A percentile compares a stretch with the other conserved stretches of the same genome.
Evolutionary conservation across 78 protist species (phyloP).

Genomic region (Dictyostelium purpureum): DNA sequence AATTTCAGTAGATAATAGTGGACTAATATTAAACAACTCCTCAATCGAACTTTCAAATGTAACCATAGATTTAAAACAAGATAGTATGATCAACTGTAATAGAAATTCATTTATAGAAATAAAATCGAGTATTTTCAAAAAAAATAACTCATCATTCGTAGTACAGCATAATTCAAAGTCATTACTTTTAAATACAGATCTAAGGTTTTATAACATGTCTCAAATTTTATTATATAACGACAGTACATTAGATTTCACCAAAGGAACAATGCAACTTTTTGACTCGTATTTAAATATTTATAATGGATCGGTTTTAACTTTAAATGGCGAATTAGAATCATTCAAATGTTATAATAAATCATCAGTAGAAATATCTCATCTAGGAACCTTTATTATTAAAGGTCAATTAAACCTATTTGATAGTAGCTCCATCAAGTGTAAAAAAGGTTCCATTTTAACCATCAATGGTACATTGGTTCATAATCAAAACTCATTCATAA

Average conservation of each 20-base stretch:
- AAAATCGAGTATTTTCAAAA: background rate
- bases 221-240: background rate
- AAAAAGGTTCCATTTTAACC: background rate
- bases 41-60: background rate
- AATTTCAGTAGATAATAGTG: no score
- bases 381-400: background rate
- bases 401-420: background rate
- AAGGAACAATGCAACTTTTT: background rate
- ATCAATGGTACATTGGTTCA: background rate
- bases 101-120: background rate
- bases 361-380: background rate
- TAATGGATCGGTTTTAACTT: background rate
- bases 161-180: background rate
- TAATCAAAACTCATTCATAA: constrained; percentile 4
- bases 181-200: background rate
- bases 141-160: background rate
- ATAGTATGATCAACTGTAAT: background rate
- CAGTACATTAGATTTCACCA: background rate
- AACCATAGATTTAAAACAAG: background rate
- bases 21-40: background rate
- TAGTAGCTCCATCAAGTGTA: background rate
- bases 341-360: background rate
- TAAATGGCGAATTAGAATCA: background rate
- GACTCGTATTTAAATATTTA: constrained; percentile 1
- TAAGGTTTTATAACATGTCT: background rate